These are phyloP conservation scores for Jatropha podagrica DNA, from an alignment of 441 rosid species.

Conservation along the genomic window DNA sequence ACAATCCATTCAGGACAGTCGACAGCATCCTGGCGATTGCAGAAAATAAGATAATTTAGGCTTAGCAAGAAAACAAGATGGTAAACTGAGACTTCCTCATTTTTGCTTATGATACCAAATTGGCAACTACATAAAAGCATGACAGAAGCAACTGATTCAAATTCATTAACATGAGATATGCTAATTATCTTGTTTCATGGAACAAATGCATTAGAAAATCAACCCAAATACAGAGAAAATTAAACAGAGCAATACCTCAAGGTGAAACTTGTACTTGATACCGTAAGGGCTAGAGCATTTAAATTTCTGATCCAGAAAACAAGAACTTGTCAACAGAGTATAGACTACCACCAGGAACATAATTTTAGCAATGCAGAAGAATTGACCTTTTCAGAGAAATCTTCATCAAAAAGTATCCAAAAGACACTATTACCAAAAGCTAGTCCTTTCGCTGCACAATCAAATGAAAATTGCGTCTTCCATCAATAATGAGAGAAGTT, in stretches of 20 bases:
- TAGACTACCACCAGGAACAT: conserved; percentile 2
- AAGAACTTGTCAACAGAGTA: conserved; percentile 21
- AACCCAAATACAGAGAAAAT: conserved; percentile 3
- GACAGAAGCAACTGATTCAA: not conserved
- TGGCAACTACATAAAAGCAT: not conserved
- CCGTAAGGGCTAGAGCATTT: conserved; percentile 76
- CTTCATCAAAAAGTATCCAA: conserved; percentile 87
- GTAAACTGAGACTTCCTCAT: not conserved
- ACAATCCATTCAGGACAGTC: conserved; percentile 99
- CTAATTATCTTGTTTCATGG: not conserved
- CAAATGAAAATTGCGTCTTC: conserved; percentile 28
- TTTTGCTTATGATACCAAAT: not conserved
- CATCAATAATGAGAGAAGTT: conserved; percentile 20
- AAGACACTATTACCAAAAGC: conserved; percentile 79
- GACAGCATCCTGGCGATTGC: conserved; percentile 76
- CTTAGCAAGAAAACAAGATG: conserved; percentile 1
- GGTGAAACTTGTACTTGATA: conserved; percentile 85
- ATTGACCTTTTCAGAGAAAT: conserved; percentile 70
- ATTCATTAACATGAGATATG: no score
- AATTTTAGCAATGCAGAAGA: not conserved
- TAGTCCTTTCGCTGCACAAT: conserved; percentile 70
- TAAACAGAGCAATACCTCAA: conserved; percentile 58
- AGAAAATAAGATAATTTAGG: not conserved
- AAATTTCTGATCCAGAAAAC: conserved; percentile 63
- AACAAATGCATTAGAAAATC: not conserved